These are phyloP conservation scores for Coemansia sp. DNA, from an alignment of 192 early-diverging fungal genomes.

Conservation along the genomic window DNA sequence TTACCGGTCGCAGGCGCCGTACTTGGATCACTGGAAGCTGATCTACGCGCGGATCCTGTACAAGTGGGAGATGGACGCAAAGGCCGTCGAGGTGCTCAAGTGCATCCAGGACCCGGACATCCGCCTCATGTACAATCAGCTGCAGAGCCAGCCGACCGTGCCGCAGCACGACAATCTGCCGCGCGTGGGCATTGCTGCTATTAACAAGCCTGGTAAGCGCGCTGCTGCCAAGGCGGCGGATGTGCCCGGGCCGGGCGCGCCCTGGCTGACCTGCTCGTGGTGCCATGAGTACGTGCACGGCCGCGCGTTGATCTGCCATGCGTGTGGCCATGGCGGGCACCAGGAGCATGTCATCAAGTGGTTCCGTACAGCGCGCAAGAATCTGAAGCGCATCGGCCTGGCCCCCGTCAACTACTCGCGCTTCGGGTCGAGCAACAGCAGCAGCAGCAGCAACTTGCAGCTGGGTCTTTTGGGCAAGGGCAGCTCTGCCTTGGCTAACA, in stretches of 20 bases:
- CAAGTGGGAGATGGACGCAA: constrained; percentile 43
- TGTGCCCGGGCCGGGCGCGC: constrained; percentile 20
- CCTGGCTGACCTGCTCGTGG: constrained; percentile 49
- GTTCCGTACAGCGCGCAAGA: constrained; percentile 39
- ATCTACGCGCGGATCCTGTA: constrained; percentile 46
- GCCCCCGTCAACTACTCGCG: constrained; percentile 15
- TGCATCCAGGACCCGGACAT: constrained; percentile 34
- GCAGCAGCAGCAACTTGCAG: constrained; percentile 28
- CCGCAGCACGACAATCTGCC: constrained; percentile 36
- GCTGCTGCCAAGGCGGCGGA: neutral
- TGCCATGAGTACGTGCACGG: constrained; percentile 56
- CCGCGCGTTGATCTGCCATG: constrained; percentile 50
- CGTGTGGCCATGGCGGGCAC: constrained; percentile 55
- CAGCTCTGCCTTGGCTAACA: neutral
- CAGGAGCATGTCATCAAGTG: constrained; percentile 53
- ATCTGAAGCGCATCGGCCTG: constrained; percentile 32
- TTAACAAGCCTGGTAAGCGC: neutral
- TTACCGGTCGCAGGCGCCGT: constrained; percentile 21
- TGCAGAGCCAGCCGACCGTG: constrained; percentile 46
- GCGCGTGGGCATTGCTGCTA: constrained; percentile 21
- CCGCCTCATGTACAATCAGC: constrained; percentile 30
- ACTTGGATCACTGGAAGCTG: constrained; percentile 54
- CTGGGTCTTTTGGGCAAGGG: neutral
- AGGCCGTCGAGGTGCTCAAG: constrained; percentile 50
- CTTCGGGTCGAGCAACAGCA: constrained; percentile 20